Conservation (phyloP, 441 rosid species). For the Gossypium lobatum region DNA sequence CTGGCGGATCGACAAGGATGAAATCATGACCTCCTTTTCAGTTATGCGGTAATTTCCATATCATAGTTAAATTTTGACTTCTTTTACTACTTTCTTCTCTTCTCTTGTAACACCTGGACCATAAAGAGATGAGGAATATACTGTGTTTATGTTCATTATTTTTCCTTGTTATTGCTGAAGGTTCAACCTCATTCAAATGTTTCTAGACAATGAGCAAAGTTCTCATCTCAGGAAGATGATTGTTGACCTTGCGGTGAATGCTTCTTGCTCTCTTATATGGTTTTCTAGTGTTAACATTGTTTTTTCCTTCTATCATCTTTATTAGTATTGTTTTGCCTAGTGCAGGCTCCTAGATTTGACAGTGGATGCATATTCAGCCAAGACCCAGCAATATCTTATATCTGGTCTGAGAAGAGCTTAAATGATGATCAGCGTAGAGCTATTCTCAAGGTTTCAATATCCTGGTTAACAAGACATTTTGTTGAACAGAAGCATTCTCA, state of each 20-base stretch:
- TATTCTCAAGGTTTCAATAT: conserved; percentile 64
- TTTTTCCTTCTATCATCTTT: not conserved
- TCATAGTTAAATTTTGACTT: conserved; percentile 9
- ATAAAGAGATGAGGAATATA: not conserved
- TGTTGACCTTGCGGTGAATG: conserved; percentile 85
- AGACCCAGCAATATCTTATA: conserved; percentile 94
- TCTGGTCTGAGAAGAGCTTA: conserved; percentile 82
- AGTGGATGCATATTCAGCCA: conserved; percentile 86
- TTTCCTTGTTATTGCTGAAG: conserved; percentile 37
- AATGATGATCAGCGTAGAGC: conserved; percentile 97
- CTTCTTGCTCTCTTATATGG: conserved; percentile 12
- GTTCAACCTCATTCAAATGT: conserved; percentile 87
- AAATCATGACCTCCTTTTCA: conserved; percentile 66
- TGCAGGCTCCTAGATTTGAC: conserved; percentile 92
- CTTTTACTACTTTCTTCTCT: not conserved
- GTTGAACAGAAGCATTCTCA: not conserved
- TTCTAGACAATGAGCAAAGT: conserved; percentile 49
- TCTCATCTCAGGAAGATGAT: conserved; percentile 79
- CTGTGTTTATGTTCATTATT: conserved; percentile 9
- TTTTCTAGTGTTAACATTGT: conserved; percentile 10
- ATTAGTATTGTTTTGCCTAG: not conserved
- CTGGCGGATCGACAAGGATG: conserved; percentile 90
- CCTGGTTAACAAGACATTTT: not conserved
- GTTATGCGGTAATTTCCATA: conserved; percentile 61
- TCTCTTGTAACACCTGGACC: conserved; percentile 9